Evolutionary conservation across 768 basidiomycete genomes (phyloP).

Genomic region (Suillus hirtellus): DNA sequence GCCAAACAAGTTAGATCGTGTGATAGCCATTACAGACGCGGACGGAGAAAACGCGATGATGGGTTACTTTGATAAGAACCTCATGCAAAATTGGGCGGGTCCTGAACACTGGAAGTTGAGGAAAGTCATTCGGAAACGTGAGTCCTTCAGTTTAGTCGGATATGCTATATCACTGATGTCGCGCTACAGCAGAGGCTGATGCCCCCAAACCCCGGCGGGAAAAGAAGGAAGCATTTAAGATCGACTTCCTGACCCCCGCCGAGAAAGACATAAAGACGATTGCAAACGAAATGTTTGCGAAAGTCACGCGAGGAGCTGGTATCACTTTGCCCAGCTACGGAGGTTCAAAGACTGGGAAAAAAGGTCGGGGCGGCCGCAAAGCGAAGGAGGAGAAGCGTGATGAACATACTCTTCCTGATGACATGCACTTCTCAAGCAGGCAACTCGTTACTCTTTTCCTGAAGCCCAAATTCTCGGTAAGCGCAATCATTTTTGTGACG

Average conservation of each 20-base stretch:
- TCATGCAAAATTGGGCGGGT: constrained; percentile 96
- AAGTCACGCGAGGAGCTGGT: constrained; percentile 66
- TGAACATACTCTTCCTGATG: constrained; percentile 85
- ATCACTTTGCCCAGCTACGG: constrained; percentile 66
- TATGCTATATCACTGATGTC: constrained; percentile 7
- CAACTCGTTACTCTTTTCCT: constrained; percentile 91
- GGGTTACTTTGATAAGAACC: constrained; percentile 88
- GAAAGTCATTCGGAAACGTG: constrained; percentile 77
- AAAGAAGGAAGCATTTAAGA: constrained; percentile 79
- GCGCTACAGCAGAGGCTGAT: constrained; percentile 47
- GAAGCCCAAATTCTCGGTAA: constrained; percentile 92
- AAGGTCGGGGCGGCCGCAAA: constrained; percentile 48
- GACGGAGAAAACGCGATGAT: constrained; percentile 59
- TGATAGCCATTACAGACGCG: constrained; percentile 81
- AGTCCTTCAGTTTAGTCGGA: constrained; percentile 25
- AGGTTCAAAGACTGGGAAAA: constrained; percentile 28
- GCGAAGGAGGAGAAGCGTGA: constrained; percentile 61
- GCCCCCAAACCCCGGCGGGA: constrained; percentile 59
- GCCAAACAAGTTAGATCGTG: constrained; percentile 75
- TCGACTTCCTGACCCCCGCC: constrained; percentile 69
- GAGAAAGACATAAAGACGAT: constrained; percentile 62
- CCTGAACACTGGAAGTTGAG: constrained; percentile 98
- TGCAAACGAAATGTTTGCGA: constrained; percentile 74
- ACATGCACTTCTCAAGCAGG: constrained; percentile 94
- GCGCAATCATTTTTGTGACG: constrained; percentile 29